Evolutionary conservation across 495 filamentous ascomycete species (phyloP).

Genomic region (Aspergillus hancockii): DNA sequence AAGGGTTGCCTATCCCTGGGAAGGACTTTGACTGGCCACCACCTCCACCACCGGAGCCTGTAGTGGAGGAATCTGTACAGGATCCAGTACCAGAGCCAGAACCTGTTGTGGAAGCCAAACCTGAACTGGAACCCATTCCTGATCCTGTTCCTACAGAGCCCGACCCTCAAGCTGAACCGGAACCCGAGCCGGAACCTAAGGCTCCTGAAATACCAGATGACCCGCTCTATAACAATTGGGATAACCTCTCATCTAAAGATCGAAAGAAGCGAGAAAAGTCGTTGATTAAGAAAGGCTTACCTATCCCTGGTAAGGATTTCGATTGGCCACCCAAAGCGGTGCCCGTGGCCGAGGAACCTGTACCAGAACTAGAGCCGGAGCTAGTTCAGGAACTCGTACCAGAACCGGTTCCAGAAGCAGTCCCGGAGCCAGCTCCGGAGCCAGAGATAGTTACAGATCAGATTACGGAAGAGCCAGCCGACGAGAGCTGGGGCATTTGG

Average conservation of each 20-base stretch:
- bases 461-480: slow-evolving; percentile 25
- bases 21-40: slow-evolving; percentile 31
- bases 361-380: slow-evolving; percentile 2
- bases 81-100: slow-evolving; percentile 27
- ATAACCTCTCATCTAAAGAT: slow-evolving; percentile 36
- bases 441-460: slow-evolving; percentile 24
- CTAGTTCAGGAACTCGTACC: slow-evolving; percentile 15
- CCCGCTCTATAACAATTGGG: slow-evolving; percentile 42
- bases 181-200: slow-evolving; percentile 31
- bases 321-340: slow-evolving; percentile 29
- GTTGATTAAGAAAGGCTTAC: slow-evolving; percentile 36
- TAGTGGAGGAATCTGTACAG: slow-evolving; percentile 20
- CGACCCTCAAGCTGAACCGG: slow-evolving; percentile 30
- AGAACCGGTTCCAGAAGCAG: slow-evolving; percentile 23
- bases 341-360: slow-evolving; percentile 21
- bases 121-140: slow-evolving; percentile 9
- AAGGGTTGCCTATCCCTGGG: slow-evolving; percentile 22
- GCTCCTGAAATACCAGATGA: slow-evolving; percentile 26
- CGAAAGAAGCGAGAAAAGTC: slow-evolving; percentile 41
- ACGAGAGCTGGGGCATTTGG: slow-evolving; percentile 41
- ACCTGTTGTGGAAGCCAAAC: slow-evolving; percentile 14
- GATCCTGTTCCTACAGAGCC: slow-evolving; percentile 23
- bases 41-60: slow-evolving; percentile 4
- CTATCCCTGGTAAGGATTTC: slow-evolving; percentile 40
- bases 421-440: slow-evolving; percentile 18